Conservation (phyloP, 352 stramenopile genomes). For the Phytophthora melonis region DNA sequence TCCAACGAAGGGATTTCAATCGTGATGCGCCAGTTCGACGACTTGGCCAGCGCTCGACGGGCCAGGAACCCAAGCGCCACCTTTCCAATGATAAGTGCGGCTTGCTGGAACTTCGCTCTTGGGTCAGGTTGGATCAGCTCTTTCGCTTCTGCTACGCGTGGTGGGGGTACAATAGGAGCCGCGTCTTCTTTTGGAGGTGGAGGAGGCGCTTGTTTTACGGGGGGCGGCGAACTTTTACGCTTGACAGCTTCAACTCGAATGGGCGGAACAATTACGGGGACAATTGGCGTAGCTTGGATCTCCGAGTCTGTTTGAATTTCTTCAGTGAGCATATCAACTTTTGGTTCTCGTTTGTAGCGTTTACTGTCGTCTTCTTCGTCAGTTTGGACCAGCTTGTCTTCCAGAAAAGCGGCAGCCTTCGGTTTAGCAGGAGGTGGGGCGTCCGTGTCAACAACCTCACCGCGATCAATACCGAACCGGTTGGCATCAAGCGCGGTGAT, state of each 20-base stretch:
- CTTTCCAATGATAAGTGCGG: slow-evolving; percentile 59
- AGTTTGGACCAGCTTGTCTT: slow-evolving; percentile 70
- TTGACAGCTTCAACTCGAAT: slow-evolving; percentile 11
- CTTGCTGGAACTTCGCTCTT: slow-evolving; percentile 29
- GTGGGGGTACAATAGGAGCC: background rate
- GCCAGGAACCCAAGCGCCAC: slow-evolving; percentile 59
- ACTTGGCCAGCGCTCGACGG: slow-evolving; percentile 46
- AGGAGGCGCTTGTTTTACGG: slow-evolving; percentile 4
- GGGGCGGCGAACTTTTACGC: slow-evolving; percentile 5
- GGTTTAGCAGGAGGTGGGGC: background rate
- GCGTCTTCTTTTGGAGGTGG: slow-evolving; percentile 6
- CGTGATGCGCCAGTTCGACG: slow-evolving; percentile 61
- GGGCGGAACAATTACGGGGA: slow-evolving; percentile 10
- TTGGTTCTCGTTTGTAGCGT: slow-evolving; percentile 5
- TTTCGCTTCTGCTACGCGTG: background rate
- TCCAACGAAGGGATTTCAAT: slow-evolving; percentile 44
- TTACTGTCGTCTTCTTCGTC: slow-evolving; percentile 50
- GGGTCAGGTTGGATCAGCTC: slow-evolving; percentile 10
- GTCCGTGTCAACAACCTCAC: slow-evolving; percentile 27
- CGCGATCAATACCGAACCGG: slow-evolving; percentile 69
- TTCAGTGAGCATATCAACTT: slow-evolving; percentile 9
- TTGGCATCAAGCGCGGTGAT: slow-evolving; percentile 71
- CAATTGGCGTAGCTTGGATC: background rate
- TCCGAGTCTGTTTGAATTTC: slow-evolving; percentile 46
- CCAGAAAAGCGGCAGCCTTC: slow-evolving; percentile 16